These are phyloP conservation scores for Punctularia strigosozonata DNA, from an alignment of 768 basidiomycete genomes.

Conservation along the genomic window DNA sequence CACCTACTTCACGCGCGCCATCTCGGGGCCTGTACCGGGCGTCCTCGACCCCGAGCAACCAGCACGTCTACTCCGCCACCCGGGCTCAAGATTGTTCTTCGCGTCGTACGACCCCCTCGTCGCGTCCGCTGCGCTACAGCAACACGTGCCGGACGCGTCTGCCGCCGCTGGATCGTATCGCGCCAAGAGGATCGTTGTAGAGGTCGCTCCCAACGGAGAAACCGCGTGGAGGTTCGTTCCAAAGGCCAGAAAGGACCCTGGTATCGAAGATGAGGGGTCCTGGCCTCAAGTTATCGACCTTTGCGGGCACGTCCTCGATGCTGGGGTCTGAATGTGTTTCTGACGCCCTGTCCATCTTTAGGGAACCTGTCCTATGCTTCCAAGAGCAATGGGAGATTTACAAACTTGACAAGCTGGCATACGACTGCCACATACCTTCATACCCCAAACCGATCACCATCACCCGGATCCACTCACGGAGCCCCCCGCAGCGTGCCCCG, in stretches of 20 bases:
- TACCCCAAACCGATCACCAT: constrained; percentile 17
- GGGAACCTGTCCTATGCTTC: constrained; percentile 37
- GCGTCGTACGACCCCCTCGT: constrained; percentile 64
- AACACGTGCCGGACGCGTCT: constrained; percentile 25
- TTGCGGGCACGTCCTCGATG: constrained; percentile 46
- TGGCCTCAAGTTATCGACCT: constrained; percentile 61
- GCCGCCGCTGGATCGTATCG: constrained; percentile 35
- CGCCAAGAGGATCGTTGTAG: constrained; percentile 66
- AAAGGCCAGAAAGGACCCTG: constrained; percentile 44
- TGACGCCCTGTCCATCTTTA: neutral
- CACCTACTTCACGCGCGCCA: too few relatives aligned
- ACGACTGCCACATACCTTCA: constrained; percentile 45
- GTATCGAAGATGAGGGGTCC: constrained; percentile 49
- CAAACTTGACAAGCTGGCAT: constrained; percentile 68
- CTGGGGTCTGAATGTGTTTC: neutral
- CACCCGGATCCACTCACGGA: constrained; percentile 7
- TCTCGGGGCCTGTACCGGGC: constrained; percentile 44
- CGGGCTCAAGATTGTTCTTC: constrained; percentile 52
- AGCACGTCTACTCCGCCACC: constrained; percentile 45
- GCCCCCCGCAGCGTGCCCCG: constrained; percentile 4
- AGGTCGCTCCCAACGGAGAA: constrained; percentile 35
- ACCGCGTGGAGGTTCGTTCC: constrained; percentile 74
- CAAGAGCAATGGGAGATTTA: constrained; percentile 84
- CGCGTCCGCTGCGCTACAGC: constrained; percentile 27
- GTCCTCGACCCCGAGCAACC: constrained; percentile 52